Conservation (phyloP, 2,329 filamentous ascomycete genomes). For the Ceratocystis albifundus region DNA sequence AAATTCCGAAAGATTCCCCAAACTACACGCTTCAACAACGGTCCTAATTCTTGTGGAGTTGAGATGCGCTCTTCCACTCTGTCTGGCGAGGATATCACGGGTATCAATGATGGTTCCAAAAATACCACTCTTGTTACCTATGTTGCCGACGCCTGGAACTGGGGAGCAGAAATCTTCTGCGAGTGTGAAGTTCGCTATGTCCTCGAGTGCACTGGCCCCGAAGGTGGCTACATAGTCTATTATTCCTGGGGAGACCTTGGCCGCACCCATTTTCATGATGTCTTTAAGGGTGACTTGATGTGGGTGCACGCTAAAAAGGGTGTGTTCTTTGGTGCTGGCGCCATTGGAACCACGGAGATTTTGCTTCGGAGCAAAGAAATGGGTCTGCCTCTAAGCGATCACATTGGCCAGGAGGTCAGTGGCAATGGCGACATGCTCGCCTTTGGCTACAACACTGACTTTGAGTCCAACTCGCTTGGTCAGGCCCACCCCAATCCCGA, state of each 20-base stretch:
- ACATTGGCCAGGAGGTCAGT: conserved; percentile 49
- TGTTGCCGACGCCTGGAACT: conserved; percentile 58
- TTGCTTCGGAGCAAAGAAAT: conserved; percentile 48
- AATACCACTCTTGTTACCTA: conserved; percentile 56
- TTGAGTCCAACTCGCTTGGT: conserved; percentile 46
- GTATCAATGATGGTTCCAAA: conserved; percentile 57
- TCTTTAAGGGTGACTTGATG: conserved; percentile 49
- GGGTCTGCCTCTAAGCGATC: conserved; percentile 46
- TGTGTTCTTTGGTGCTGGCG: conserved; percentile 55
- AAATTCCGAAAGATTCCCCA: conserved; percentile 47
- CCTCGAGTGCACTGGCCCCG: conserved; percentile 38
- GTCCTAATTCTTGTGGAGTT: conserved; percentile 52
- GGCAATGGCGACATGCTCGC: conserved; percentile 56
- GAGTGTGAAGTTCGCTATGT: conserved; percentile 55
- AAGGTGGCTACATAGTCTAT: conserved; percentile 49
- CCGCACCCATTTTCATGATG: conserved; percentile 42
- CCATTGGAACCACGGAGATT: conserved; percentile 55
- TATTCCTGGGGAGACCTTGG: conserved; percentile 53
- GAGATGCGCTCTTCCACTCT: conserved; percentile 49
- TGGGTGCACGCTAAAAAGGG: conserved; percentile 55
- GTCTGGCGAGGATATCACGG: conserved; percentile 52
- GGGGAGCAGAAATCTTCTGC: conserved; percentile 61
- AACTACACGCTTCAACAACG: conserved; percentile 51
- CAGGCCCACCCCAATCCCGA: conserved; percentile 38
- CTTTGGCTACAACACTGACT: conserved; percentile 53